Evolutionary conservation across 495 filamentous ascomycete species (phyloP).

Genomic region (Penicillium samsonianum): DNA sequence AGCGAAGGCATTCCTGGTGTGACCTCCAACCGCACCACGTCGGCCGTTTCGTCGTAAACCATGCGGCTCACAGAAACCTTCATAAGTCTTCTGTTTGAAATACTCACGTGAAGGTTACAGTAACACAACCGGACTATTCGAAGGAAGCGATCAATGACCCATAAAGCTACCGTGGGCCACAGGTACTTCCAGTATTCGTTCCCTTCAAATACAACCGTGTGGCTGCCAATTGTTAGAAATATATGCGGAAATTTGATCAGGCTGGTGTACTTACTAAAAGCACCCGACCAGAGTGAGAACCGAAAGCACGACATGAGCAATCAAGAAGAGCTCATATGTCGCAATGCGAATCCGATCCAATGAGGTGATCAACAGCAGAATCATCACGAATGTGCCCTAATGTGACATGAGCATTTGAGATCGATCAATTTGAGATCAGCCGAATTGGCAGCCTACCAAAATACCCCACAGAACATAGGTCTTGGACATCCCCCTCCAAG

Average conservation of each 20-base stretch:
- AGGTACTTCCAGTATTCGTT: slow-evolving; percentile 54
- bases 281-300: slow-evolving; percentile 51
- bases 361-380: slow-evolving; percentile 46
- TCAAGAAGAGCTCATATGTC: slow-evolving; percentile 56
- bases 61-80: slow-evolving; percentile 36
- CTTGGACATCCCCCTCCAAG: slow-evolving; percentile 35
- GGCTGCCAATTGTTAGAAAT: slow-evolving; percentile 34
- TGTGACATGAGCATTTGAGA: neutral
- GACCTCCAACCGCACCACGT: slow-evolving; percentile 53
- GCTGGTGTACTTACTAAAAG: slow-evolving; percentile 48
- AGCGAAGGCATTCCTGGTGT: slow-evolving; percentile 34
- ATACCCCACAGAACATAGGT: slow-evolving; percentile 43
- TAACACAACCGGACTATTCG: slow-evolving; percentile 49
- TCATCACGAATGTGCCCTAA: slow-evolving; percentile 52
- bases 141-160: slow-evolving; percentile 52
- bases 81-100: slow-evolving; percentile 19
- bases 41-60: slow-evolving; percentile 48
- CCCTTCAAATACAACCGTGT: slow-evolving; percentile 49
- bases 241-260: neutral
- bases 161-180: slow-evolving; percentile 53
- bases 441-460: slow-evolving; percentile 22
- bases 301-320: slow-evolving; percentile 55
- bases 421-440: neutral
- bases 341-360: slow-evolving; percentile 48
- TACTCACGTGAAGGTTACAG: slow-evolving; percentile 45